phyloP scores from a whole-genome alignment of 1,139 yeast species.

The Yamadazyma spencermartinsiae region DNA sequence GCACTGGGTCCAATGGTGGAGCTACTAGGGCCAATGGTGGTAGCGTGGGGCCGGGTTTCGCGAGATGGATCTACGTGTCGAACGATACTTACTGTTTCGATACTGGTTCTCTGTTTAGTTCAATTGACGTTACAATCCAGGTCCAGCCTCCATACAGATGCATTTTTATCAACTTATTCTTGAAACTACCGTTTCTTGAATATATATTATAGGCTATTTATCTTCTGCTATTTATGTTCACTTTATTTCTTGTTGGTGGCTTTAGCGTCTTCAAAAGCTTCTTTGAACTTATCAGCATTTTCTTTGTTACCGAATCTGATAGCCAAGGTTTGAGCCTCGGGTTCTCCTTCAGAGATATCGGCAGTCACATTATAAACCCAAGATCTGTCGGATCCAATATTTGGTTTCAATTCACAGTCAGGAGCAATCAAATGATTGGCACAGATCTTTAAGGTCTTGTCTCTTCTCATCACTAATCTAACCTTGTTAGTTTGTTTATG shows the following conservation, averaged over 20 bases:
- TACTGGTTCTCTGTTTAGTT: too few species aligned
- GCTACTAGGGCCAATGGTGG: too few species aligned
- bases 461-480: conserved; percentile 97
- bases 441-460: conserved; percentile 95
- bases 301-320: conserved; percentile 97
- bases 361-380: conserved; percentile 98
- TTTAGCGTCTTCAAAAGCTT: conserved; percentile 60
- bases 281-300: conserved; percentile 95
- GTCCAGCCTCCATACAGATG: too few species aligned
- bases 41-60: neutral
- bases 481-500: conserved; percentile 81
- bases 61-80: neutral
- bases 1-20: too few species aligned
- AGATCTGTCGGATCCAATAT: conserved; percentile 95
- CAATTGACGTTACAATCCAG: too few species aligned
- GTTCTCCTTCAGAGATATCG: conserved; percentile 92
- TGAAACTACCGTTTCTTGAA: neutral
- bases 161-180: too few species aligned
- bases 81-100: too few species aligned
- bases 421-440: conserved; percentile 93
- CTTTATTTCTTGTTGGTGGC: conserved; percentile 14
- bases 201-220: too few species aligned
- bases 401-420: conserved; percentile 84
- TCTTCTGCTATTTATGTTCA: too few species aligned
- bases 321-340: conserved; percentile 96